phyloP scores from a whole-genome alignment of 73 alveolate genomes.

The Paramecium sonneborni region DNA sequence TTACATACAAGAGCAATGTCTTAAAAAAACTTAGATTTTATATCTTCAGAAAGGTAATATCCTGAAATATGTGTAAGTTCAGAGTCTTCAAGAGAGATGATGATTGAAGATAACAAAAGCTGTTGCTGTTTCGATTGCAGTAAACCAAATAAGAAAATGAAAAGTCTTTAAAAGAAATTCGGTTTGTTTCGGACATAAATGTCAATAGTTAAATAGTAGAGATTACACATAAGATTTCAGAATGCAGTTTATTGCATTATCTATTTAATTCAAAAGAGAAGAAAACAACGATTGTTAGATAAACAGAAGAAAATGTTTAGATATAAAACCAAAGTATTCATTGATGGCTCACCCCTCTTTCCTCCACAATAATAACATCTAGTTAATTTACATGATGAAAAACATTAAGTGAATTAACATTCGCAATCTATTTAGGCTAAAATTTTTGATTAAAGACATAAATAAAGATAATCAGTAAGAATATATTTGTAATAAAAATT shows the following conservation, averaged over 20 bases:
- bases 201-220: neutral
- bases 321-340: neutral
- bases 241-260: slow-evolving; percentile 4
- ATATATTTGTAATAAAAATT: neutral
- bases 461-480: slow-evolving; percentile 1
- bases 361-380: neutral
- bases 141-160: neutral
- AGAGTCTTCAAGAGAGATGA: neutral
- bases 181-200: neutral
- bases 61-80: neutral
- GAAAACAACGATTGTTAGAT: neutral
- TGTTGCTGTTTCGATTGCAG: slow-evolving; percentile 35
- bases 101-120: neutral
- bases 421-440: neutral
- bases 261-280: neutral
- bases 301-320: neutral
- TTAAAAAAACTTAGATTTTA: neutral
- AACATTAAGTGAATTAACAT: neutral
- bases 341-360: neutral
- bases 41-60: neutral
- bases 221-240: neutral
- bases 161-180: neutral
- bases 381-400: neutral
- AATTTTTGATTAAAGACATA: slow-evolving; percentile 15
- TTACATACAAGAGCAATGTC: neutral